Percentiles rank a stretch among this genome's conserved stretches.
Conservation (phyloP, 208 protist genomes). For the Giardia muris region DNA sequence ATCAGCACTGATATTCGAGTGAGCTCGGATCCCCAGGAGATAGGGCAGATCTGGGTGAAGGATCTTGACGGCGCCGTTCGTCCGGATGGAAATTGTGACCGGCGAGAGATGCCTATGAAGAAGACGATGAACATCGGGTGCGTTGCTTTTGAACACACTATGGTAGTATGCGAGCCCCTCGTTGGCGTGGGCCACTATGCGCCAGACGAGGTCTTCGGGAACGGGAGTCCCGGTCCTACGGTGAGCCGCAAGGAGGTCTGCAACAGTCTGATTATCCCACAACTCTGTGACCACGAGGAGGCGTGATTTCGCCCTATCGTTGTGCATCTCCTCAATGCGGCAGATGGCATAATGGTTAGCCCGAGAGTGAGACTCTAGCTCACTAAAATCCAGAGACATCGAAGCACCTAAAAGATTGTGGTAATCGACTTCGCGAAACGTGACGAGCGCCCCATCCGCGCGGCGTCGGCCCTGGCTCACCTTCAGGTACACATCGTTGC, state of each 20-base stretch:
- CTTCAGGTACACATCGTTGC: not conserved
- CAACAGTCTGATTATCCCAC: not conserved
- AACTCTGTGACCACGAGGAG: not conserved
- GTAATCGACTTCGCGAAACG: not conserved
- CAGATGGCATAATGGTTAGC: not conserved
- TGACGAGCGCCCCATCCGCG: not conserved
- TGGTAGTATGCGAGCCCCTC: not conserved
- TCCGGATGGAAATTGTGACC: not conserved
- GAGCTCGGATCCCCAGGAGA: not conserved
- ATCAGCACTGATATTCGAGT: not conserved
- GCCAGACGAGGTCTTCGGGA: not conserved
- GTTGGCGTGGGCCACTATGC: not conserved
- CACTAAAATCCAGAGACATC: not conserved
- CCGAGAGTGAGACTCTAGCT: not conserved
- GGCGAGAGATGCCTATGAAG: not conserved
- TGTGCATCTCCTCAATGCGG: not conserved
- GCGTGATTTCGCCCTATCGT: not conserved
- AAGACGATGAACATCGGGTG: not conserved
- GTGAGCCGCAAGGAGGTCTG: not conserved
- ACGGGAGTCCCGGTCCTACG: not conserved
- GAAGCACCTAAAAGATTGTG: not conserved
- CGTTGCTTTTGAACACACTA: slow-evolving; percentile 10
- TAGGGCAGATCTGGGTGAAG: not conserved
- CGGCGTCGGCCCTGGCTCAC: not conserved
- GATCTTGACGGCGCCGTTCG: not conserved